A percentile compares a stretch with the other conserved stretches of the same genome.
phyloP scores from a whole-genome alignment of 179 eudicot species.

The Vitellaria paradoxa region DNA sequence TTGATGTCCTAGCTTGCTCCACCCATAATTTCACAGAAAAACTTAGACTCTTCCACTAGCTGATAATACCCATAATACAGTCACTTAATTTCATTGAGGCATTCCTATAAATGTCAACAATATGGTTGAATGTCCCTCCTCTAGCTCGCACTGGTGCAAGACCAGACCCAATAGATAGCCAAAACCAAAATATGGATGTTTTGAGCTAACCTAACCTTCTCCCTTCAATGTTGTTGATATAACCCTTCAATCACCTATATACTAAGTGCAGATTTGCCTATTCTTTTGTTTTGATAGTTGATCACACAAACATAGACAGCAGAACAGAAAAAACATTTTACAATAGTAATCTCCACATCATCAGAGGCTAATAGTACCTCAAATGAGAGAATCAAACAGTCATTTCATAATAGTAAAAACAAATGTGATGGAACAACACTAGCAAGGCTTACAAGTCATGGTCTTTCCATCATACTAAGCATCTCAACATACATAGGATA shows the following conservation, averaged over 20 bases:
- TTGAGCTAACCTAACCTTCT: neutral
- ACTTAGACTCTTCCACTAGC: slow-evolving; percentile 74
- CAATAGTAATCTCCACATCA: slow-evolving; percentile 1
- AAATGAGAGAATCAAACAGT: neutral
- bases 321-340: slow-evolving; percentile 1
- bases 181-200: slow-evolving; percentile 13
- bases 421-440: slow-evolving; percentile 25
- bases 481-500: slow-evolving; percentile 30
- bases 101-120: too few species aligned
- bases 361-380: neutral
- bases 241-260: neutral
- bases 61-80: slow-evolving; percentile 77
- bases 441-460: slow-evolving; percentile 26
- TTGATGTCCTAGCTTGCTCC: slow-evolving; percentile 86
- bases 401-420: slow-evolving; percentile 24
- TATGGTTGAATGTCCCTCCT: too few species aligned
- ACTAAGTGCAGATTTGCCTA: neutral
- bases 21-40: slow-evolving; percentile 80
- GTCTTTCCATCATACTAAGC: slow-evolving; percentile 21
- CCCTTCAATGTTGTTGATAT: neutral
- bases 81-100: too few species aligned
- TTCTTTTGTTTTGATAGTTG: neutral
- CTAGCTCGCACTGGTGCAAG: neutral
- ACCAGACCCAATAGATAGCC: neutral
- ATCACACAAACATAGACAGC: neutral